Conservation (phyloP, 75 land plant species). For the Sequoia sempervirens region DNA sequence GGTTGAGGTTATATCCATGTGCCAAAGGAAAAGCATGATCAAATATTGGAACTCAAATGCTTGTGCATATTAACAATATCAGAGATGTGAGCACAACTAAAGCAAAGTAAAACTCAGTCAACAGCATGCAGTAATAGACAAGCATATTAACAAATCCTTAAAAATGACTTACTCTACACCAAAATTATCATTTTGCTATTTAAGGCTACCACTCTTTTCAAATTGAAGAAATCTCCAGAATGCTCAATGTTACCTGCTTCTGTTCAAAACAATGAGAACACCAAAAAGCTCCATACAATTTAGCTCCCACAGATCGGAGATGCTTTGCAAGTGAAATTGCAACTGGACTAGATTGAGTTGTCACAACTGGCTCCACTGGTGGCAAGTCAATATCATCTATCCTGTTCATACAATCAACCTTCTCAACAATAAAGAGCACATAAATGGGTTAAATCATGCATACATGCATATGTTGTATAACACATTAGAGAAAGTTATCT, state of each 20-base stretch:
- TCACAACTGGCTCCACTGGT: conserved; percentile 60
- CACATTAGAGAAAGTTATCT: neutral
- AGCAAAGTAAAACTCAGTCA: neutral
- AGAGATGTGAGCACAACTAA: neutral
- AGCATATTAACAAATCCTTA: neutral
- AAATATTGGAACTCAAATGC: neutral
- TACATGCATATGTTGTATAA: neutral
- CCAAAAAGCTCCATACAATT: conserved; percentile 97
- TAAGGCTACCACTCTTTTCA: neutral
- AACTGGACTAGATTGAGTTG: conserved; percentile 56
- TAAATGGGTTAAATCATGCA: neutral
- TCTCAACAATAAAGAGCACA: neutral
- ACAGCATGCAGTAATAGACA: neutral
- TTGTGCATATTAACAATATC: neutral
- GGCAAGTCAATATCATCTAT: conserved; percentile 55
- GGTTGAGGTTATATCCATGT: neutral
- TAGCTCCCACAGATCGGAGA: conserved; percentile 74
- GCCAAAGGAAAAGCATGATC: neutral
- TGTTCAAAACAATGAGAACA: conserved; percentile 94
- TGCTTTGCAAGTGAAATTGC: conserved; percentile 79
- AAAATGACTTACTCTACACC: neutral
- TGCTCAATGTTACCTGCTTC: conserved; percentile 61
- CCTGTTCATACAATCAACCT: conserved; percentile 26
- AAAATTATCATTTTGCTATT: neutral
- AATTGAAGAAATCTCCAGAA: neutral